phyloP scores from a whole-genome alignment of 345 rosid genomes.

The Linum trigynum region DNA sequence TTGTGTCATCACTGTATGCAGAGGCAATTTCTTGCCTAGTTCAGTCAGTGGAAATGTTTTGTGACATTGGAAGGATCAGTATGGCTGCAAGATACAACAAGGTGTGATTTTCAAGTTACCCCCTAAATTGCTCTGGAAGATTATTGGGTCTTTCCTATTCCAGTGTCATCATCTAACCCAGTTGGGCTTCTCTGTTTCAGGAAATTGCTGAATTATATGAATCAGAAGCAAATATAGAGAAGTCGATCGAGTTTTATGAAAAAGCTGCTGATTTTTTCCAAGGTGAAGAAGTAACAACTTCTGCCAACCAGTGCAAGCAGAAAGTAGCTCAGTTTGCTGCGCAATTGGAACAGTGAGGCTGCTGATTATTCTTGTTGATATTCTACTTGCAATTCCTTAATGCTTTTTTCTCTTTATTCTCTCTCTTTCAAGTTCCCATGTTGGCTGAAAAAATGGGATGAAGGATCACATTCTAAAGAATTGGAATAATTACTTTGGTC shows the following conservation, averaged over 20 bases:
- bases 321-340: constrained; percentile 96
- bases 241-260: constrained; percentile 17
- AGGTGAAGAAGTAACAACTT: constrained; percentile 58
- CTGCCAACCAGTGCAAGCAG: constrained; percentile 97
- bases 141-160: not conserved
- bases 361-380: not conserved
- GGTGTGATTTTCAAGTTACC: constrained; percentile 22
- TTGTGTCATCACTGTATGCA: constrained; percentile 25
- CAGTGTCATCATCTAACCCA: not conserved
- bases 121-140: not conserved
- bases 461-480: not conserved
- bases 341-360: constrained; percentile 74
- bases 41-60: constrained; percentile 65
- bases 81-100: constrained; percentile 98
- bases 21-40: constrained; percentile 88
- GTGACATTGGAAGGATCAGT: constrained; percentile 92
- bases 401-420: too few species aligned
- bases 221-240: constrained; percentile 24
- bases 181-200: constrained; percentile 1
- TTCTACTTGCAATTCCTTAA: not conserved
- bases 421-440: not conserved
- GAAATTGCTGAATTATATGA: constrained; percentile 27
- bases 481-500: constrained; percentile 18
- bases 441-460: not conserved
- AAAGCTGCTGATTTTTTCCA: constrained; percentile 29